Evolutionary conservation across 2,329 filamentous ascomycete genomes (phyloP).

Genomic region (Monilinia laxa): DNA sequence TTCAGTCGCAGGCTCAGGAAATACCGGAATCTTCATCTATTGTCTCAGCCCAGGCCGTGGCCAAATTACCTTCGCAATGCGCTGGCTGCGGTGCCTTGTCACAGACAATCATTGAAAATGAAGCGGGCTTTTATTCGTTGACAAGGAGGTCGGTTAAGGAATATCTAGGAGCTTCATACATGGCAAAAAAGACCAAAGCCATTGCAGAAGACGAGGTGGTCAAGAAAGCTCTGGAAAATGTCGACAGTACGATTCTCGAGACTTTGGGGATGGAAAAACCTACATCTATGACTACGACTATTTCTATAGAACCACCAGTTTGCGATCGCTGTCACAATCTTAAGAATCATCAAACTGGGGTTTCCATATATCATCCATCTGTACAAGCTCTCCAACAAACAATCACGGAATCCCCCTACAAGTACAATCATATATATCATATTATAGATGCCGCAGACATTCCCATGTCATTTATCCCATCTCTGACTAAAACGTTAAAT

Average conservation of each 20-base stretch:
- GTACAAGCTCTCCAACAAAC: constrained; percentile 80
- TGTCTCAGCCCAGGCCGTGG: not conserved
- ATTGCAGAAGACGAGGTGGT: constrained; percentile 50
- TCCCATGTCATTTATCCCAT: constrained; percentile 85
- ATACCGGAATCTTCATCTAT: not conserved
- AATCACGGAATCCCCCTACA: constrained; percentile 83
- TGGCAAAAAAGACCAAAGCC: not conserved
- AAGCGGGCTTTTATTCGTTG: constrained; percentile 58
- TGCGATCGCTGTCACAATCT: constrained; percentile 89
- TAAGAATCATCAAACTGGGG: constrained; percentile 69
- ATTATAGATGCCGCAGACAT: constrained; percentile 95
- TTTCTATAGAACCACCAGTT: constrained; percentile 49
- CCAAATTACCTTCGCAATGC: constrained; percentile 55
- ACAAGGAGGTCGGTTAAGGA: constrained; percentile 51
- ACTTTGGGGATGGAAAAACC: constrained; percentile 25
- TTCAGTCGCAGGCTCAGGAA: constrained; percentile 11
- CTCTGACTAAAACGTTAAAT: constrained; percentile 67
- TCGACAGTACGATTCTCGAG: constrained; percentile 22
- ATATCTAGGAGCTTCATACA: constrained; percentile 44
- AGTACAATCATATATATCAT: constrained; percentile 93
- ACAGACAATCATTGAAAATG: constrained; percentile 52
- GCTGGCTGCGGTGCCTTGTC: constrained; percentile 64
- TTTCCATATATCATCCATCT: constrained; percentile 75
- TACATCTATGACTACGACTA: constrained; percentile 17
- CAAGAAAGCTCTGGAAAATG: constrained; percentile 38